These are phyloP conservation scores for Phalaenopsis hybrid DNA, from an alignment of 116 monocot species.

Conservation along the genomic window DNA sequence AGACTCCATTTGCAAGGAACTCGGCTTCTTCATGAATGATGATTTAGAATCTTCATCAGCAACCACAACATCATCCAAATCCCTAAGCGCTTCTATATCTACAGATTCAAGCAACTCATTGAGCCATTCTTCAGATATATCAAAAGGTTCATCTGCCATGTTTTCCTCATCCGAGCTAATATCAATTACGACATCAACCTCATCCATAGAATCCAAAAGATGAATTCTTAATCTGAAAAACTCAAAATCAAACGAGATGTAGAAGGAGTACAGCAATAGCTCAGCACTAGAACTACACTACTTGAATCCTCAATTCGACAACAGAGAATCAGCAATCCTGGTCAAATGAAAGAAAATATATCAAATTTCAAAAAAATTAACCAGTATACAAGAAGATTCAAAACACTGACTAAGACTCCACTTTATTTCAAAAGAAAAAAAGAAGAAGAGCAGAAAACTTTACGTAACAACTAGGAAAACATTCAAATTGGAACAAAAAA, in stretches of 20 bases:
- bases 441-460: no score
- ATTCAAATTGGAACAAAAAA: not conserved
- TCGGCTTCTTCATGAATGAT: not conserved
- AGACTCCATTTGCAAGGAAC: not conserved
- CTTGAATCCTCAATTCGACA: not conserved
- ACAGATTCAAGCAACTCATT: constrained; percentile 3
- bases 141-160: not conserved
- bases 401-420: not conserved
- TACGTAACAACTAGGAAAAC: not conserved
- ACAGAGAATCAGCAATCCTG: not conserved
- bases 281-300: not conserved
- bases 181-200: not conserved
- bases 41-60: not conserved
- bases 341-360: no score
- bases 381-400: not conserved
- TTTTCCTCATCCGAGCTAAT: constrained; percentile 20
- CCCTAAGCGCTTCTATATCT: not conserved
- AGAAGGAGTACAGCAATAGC: not conserved
- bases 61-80: constrained; percentile 6
- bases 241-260: not conserved
- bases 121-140: not conserved
- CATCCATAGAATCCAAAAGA: constrained; percentile 4
- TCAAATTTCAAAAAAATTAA: not conserved
- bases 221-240: not conserved
- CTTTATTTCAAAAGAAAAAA: not conserved